Evolutionary conservation across 257 asterid genomes (phyloP).

Genomic region (Phtheirospermum japonicum): DNA sequence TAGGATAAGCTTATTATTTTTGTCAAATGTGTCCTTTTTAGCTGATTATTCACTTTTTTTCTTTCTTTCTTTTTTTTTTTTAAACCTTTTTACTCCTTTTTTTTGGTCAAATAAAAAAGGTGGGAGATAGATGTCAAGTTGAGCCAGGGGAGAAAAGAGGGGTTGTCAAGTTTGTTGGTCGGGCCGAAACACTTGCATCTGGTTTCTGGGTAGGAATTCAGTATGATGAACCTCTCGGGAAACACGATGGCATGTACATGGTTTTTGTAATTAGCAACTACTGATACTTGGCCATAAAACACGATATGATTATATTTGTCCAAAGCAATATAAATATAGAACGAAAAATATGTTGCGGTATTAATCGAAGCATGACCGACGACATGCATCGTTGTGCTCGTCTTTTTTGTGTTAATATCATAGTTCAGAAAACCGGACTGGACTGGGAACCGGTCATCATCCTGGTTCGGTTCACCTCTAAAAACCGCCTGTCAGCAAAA

Average conservation of each 20-base stretch:
- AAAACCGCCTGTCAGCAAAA: too few relatives aligned
- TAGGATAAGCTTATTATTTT: background rate
- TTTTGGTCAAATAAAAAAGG: slow-evolving; percentile 33
- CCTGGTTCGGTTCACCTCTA: too few relatives aligned
- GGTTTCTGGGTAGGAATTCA: slow-evolving; percentile 95
- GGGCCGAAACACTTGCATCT: slow-evolving; percentile 78
- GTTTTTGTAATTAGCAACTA: too few relatives aligned
- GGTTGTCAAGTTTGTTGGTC: slow-evolving; percentile 73
- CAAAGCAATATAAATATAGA: background rate
- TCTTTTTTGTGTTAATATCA: background rate
- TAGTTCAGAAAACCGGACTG: too few relatives aligned
- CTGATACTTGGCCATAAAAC: background rate
- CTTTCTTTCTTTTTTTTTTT: background rate
- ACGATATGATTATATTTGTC: background rate
- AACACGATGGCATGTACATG: slow-evolving; percentile 92
- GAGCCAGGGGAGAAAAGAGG: slow-evolving; percentile 95
- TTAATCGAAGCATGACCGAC: slow-evolving; percentile 5
- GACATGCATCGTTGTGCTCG: background rate
- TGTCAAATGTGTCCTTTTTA: background rate
- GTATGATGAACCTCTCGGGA: slow-evolving; percentile 91
- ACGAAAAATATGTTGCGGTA: too few relatives aligned
- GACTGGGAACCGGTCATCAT: too few relatives aligned
- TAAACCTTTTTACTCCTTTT: background rate
- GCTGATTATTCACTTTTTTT: background rate
- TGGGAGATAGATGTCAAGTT: slow-evolving; percentile 91